These are phyloP conservation scores for Pholiota conissans DNA, from an alignment of 768 basidiomycete species.

Conservation along the genomic window DNA sequence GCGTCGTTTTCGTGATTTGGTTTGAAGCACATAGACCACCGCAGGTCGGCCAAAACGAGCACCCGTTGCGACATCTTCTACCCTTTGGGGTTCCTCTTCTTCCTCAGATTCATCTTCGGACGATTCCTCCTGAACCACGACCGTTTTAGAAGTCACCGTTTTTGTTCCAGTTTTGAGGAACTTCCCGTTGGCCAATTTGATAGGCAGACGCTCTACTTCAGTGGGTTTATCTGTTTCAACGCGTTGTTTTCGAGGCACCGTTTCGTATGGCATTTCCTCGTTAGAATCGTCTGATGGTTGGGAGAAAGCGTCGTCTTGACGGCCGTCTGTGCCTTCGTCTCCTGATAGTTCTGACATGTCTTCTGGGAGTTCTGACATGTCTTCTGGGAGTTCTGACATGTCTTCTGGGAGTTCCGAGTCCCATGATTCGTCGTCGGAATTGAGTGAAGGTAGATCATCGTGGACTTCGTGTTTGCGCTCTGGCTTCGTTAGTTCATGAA, in stretches of 20 bases:
- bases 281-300: slow-evolving; percentile 47
- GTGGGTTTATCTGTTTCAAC: slow-evolving; percentile 44
- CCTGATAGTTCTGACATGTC: too few species aligned
- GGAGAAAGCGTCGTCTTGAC: background rate
- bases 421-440: slow-evolving; percentile 52
- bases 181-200: slow-evolving; percentile 82
- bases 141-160: slow-evolving; percentile 14
- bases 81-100: slow-evolving; percentile 24
- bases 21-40: slow-evolving; percentile 68
- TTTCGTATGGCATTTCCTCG: slow-evolving; percentile 76
- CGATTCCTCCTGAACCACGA: slow-evolving; percentile 23
- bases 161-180: slow-evolving; percentile 60
- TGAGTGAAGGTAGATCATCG: slow-evolving; percentile 66
- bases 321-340: slow-evolving; percentile 18
- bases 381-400: slow-evolving; percentile 17
- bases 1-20: slow-evolving; percentile 61
- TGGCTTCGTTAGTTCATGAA: slow-evolving; percentile 69
- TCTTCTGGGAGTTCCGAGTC: slow-evolving; percentile 23
- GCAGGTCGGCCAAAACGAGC: slow-evolving; percentile 87
- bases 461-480: slow-evolving; percentile 35
- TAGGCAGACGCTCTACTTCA: slow-evolving; percentile 69
- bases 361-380: too few species aligned
- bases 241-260: slow-evolving; percentile 51
- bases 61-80: slow-evolving; percentile 79
- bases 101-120: slow-evolving; percentile 33